A percentile compares a stretch with the other conserved stretches of the same genome.
Evolutionary conservation across 805 yeast species (phyloP).

Genomic region (Lipomyces yamanashiensis): DNA sequence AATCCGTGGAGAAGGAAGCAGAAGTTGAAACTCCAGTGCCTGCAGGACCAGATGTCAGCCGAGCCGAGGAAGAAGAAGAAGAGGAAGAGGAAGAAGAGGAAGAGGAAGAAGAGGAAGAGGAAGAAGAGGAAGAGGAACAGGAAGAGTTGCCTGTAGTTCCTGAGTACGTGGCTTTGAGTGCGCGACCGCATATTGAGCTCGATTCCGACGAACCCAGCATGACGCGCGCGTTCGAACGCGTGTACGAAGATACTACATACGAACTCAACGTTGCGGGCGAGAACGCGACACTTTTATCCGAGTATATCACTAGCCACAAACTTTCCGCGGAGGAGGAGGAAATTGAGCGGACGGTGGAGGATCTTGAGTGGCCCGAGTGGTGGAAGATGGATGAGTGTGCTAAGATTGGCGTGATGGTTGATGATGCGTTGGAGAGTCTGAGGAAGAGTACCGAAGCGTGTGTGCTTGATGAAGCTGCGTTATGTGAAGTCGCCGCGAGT

Average conservation of each 20-base stretch:
- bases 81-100: neutral
- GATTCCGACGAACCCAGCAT: constrained; percentile 6
- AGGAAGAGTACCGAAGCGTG: neutral
- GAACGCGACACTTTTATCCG: neutral
- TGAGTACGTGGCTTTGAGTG: constrained; percentile 1
- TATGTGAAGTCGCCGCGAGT: constrained; percentile 18
- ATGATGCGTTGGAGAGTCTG: constrained; percentile 9
- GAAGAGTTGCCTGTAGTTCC: constrained; percentile 11
- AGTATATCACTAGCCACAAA: neutral
- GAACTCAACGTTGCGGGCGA: constrained; percentile 13
- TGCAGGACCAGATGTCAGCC: neutral
- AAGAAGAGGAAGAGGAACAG: neutral
- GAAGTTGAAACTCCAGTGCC: constrained; percentile 8
- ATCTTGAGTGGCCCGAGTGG: constrained; percentile 1
- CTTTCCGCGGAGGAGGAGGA: neutral
- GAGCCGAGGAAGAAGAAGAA: neutral
- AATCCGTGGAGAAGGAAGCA: neutral
- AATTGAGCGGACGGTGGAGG: neutral
- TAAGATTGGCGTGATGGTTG: constrained; percentile 1
- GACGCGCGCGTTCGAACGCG: constrained; percentile 13
- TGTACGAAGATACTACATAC: constrained; percentile 5
- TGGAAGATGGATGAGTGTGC: constrained; percentile 18
- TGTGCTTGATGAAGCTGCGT: constrained; percentile 2
- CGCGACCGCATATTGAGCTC: neutral
- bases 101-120: neutral